These are phyloP conservation scores for Nicotiana rustica DNA, from an alignment of 305 asterid genomes.

Conservation along the genomic window DNA sequence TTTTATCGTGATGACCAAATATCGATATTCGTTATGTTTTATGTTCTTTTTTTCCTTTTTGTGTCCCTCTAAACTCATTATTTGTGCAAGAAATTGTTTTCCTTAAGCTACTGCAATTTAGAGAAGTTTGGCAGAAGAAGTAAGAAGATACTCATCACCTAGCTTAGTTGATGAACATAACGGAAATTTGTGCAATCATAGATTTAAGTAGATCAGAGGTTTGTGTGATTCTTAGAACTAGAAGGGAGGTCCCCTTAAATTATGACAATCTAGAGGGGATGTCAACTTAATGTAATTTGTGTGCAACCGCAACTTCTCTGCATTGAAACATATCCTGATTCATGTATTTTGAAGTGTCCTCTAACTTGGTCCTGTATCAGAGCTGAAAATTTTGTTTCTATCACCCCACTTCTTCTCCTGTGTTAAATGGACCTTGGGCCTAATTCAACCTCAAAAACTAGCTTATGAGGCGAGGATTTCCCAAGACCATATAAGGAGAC, in stretches of 20 bases:
- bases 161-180: background rate
- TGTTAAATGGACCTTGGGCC: too few species aligned
- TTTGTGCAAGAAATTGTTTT: background rate
- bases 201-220: constrained; percentile 15
- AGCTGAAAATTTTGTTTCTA: background rate
- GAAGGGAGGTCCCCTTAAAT: background rate
- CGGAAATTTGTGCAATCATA: background rate
- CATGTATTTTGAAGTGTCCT: background rate
- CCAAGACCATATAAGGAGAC: too few species aligned
- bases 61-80: background rate
- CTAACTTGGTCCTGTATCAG: background rate
- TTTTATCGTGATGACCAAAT: background rate
- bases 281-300: background rate
- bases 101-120: constrained; percentile 1
- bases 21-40: background rate
- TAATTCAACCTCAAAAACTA: too few species aligned
- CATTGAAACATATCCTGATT: background rate
- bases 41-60: background rate
- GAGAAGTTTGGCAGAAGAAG: constrained; percentile 12
- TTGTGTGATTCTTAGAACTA: background rate
- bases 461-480: too few species aligned
- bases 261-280: constrained; percentile 3
- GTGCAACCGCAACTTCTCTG: background rate
- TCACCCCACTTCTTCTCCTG: background rate
- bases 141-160: background rate